These are phyloP conservation scores for Tylopilus plumbeoviolaceoides DNA, from an alignment of 768 basidiomycete genomes.

Conservation along the genomic window DNA sequence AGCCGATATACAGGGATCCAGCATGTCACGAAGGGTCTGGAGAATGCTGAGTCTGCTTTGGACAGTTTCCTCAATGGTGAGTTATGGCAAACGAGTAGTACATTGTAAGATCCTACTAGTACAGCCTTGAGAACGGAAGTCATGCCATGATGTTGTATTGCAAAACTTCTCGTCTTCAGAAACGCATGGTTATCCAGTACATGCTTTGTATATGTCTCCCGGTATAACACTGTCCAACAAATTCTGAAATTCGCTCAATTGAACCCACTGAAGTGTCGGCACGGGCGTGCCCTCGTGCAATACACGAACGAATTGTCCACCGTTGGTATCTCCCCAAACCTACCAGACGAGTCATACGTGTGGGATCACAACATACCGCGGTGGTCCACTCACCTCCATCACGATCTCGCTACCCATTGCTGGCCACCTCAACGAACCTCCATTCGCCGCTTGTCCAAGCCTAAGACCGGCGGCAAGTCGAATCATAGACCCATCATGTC, in stretches of 20 bases:
- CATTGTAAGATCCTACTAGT: too few species aligned
- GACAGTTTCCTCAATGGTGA: constrained; percentile 7
- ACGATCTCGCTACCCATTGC: constrained; percentile 45
- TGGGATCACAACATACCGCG: neutral
- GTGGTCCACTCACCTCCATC: constrained; percentile 37
- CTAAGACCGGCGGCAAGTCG: constrained; percentile 39
- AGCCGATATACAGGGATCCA: constrained; percentile 35
- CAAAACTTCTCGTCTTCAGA: neutral
- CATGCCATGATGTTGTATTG: too few species aligned
- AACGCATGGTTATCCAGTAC: constrained; percentile 7
- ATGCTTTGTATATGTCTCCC: constrained; percentile 24
- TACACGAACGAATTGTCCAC: constrained; percentile 37
- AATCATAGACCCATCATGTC: constrained; percentile 47
- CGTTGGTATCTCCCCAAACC: constrained; percentile 36
- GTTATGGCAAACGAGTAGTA: constrained; percentile 6
- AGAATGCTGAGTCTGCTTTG: constrained; percentile 11
- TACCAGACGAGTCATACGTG: constrained; percentile 12
- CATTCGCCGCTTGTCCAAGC: constrained; percentile 28
- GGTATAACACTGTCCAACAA: constrained; percentile 35
- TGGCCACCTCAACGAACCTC: constrained; percentile 39
- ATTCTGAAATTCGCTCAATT: constrained; percentile 33
- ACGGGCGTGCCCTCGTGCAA: constrained; percentile 43
- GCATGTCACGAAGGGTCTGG: constrained; percentile 39
- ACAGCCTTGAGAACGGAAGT: too few species aligned
- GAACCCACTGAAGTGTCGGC: constrained; percentile 34